These are phyloP conservation scores for Pugionium cornutum DNA, from an alignment of 345 rosid species.

Conservation along the genomic window DNA sequence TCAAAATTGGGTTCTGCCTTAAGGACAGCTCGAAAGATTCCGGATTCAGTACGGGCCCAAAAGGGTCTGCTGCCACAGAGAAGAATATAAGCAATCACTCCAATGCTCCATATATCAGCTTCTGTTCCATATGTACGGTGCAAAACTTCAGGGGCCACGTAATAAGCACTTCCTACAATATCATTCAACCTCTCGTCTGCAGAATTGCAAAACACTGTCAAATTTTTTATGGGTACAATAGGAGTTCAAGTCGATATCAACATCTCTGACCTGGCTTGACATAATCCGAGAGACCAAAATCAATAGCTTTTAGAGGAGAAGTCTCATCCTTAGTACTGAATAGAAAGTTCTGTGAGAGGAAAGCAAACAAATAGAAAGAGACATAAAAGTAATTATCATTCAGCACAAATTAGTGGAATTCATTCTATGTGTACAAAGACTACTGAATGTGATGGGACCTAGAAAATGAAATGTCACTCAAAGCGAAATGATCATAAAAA, in stretches of 20 bases:
- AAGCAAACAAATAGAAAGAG: conserved; percentile 30
- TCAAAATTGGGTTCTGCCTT: conserved; percentile 94
- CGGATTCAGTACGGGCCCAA: conserved; percentile 98
- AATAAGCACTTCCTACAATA: conserved; percentile 97
- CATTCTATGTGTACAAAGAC: conserved; percentile 28
- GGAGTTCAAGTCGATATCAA: conserved; percentile 3
- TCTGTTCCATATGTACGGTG: conserved; percentile 95
- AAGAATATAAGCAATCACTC: conserved; percentile 93
- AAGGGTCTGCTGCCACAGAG: conserved; percentile 96
- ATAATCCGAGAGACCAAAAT: conserved; percentile 97
- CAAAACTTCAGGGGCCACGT: conserved; percentile 96
- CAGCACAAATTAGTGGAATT: conserved; percentile 26
- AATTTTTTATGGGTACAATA: conserved; percentile 19
- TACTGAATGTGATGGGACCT: conserved; percentile 32
- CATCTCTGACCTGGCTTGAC: conserved; percentile 83
- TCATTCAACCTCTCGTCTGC: conserved; percentile 97
- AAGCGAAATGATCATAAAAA: conserved; percentile 22
- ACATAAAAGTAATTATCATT: conserved; percentile 31
- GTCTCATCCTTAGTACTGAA: conserved; percentile 68
- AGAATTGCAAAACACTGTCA: conserved; percentile 17
- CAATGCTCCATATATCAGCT: conserved; percentile 99
- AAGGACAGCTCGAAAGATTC: conserved; percentile 84
- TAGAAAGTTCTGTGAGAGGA: conserved; percentile 78
- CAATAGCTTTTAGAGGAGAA: conserved; percentile 86
- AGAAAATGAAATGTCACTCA: conserved; percentile 40